Conservation (phyloP, 306 rosid species). For the Rosa multiflora region DNA sequence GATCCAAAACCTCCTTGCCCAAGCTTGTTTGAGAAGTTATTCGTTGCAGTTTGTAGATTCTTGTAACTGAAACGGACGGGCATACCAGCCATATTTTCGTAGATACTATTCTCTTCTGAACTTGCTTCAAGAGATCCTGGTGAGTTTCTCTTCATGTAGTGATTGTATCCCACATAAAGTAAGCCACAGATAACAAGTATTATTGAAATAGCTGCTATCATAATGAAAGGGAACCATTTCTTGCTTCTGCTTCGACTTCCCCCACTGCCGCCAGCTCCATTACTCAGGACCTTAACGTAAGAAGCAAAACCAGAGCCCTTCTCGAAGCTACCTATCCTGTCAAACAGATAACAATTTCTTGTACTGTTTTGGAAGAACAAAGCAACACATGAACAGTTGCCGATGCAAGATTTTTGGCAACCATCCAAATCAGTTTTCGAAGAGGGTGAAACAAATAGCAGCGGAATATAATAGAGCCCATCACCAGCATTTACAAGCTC, state of each 20-base stretch:
- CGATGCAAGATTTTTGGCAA: too few species aligned
- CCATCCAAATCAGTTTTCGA: too few species aligned
- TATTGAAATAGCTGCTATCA: constrained; percentile 45
- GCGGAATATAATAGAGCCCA: too few species aligned
- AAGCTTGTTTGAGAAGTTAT: constrained; percentile 68
- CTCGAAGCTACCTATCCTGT: constrained; percentile 61
- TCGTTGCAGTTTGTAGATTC: constrained; percentile 76
- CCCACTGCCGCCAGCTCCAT: too few species aligned
- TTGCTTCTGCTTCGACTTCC: neutral
- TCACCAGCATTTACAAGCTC: too few species aligned
- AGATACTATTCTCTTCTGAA: constrained; percentile 84
- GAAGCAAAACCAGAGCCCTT: constrained; percentile 43
- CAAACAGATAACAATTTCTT: constrained; percentile 21
- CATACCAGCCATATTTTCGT: constrained; percentile 66
- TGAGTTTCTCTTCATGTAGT: constrained; percentile 36
- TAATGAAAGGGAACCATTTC: constrained; percentile 43
- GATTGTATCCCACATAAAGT: constrained; percentile 46
- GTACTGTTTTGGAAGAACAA: too few species aligned
- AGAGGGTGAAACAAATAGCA: too few species aligned
- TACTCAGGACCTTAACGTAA: constrained; percentile 25
- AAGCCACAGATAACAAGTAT: constrained; percentile 44
- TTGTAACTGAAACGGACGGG: constrained; percentile 68
- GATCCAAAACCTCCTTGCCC: constrained; percentile 95
- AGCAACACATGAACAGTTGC: too few species aligned
- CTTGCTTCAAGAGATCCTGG: constrained; percentile 45